Evolutionary conservation across 1,139 yeast species (phyloP).

Genomic region (Hemisphaericaspora subhashii): DNA sequence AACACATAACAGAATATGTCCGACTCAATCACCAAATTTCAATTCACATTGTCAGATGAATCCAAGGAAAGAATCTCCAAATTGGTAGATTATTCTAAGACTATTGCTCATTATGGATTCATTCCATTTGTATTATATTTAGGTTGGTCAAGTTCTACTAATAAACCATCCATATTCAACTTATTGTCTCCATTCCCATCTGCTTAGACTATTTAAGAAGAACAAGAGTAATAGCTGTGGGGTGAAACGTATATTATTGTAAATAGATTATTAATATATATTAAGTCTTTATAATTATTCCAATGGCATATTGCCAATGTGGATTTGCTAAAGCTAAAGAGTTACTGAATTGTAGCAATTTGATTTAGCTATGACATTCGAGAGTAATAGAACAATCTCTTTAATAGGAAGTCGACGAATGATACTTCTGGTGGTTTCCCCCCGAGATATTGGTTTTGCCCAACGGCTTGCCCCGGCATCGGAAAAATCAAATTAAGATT

Average conservation of each 20-base stretch:
- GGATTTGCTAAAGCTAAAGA: not conserved
- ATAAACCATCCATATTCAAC: constrained; percentile 80
- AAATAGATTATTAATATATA: constrained; percentile 1
- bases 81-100: constrained; percentile 79
- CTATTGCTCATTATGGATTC: constrained; percentile 93
- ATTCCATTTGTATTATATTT: constrained; percentile 90
- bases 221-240: no score
- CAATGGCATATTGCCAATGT: no score
- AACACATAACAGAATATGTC: constrained; percentile 3
- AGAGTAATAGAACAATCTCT: no score
- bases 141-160: constrained; percentile 87
- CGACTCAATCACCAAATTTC: constrained; percentile 17
- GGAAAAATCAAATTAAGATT: no score
- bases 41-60: constrained; percentile 60
- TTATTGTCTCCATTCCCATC: constrained; percentile 75
- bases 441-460: no score
- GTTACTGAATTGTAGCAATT: no score
- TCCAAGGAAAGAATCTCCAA: constrained; percentile 87
- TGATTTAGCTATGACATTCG: no score
- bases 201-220: constrained; percentile 55
- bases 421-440: no score
- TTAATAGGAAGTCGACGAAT: no score
- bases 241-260: not conserved
- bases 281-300: not conserved
- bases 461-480: no score